Evolutionary conservation across 169 alveolate genomes (phyloP), one percentile per base, ranked within the genome.

Genomic region (Cryptosporidium meleagridis): DNA sequence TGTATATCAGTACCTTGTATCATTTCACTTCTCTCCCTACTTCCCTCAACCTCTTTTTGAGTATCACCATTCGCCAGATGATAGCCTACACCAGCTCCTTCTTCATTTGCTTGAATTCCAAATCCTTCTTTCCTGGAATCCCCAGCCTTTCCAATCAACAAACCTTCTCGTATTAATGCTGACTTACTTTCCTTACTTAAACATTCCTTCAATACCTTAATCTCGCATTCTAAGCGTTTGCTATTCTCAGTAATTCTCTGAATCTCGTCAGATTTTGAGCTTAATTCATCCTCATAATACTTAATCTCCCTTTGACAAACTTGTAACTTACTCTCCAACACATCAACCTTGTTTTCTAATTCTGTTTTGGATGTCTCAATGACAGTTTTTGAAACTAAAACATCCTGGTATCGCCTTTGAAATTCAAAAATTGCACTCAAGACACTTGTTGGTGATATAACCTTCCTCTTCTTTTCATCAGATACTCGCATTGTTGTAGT

Each of bases 351-450:
- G 37, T 80, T 65, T 48, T 80, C 89, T 37, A 80, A 48, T 23
- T 80, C 89, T 8, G 31, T 18, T 48, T 80, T 80, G 9, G 89
- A 59, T 3, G 89, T 45, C 52, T 80, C 89, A n/a, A 65, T 62
- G 1, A 80, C 89, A 58, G 89, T 65, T 48, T 80, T 80, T 10
- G 89, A 80, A 65, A 80, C 89, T 16, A 80, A 59, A 39, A 80
- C 55, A 44, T 80, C 89, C 51, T 80, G 89, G 70, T 80, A 80
- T 2, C 89, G 69, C 18, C 89, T 80, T 48, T 80, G 89, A 29
- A 80, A 80, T 44, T 80, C 89, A 80, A 80, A 80, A 12, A 80
- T 80, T 62, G 89, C 89, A 65, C 89, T 80, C 21, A 80, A 31
- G 14, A 80, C 89, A 61, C 69, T 80, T 1, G 89, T 80, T 61